phyloP scores from a whole-genome alignment of 2,329 filamentous ascomycete species.

The Exophiala mesophila region DNA sequence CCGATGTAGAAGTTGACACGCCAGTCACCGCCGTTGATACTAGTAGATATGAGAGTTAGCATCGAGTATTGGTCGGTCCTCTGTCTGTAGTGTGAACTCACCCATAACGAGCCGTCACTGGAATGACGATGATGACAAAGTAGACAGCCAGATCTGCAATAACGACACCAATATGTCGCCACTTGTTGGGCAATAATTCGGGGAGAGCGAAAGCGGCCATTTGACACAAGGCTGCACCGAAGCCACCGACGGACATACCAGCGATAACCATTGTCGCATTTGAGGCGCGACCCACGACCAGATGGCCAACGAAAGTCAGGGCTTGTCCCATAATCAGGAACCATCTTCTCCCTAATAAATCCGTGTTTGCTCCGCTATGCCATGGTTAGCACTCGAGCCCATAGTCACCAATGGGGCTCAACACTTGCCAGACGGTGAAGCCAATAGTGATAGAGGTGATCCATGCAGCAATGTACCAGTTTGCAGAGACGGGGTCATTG shows the following conservation, averaged over 20 bases:
- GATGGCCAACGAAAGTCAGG: slow-evolving; percentile 36
- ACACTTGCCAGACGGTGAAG: slow-evolving; percentile 12
- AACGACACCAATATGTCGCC: slow-evolving; percentile 43
- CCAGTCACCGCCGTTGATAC: slow-evolving; percentile 35
- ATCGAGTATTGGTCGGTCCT: too few relatives aligned
- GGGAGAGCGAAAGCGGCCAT: slow-evolving; percentile 39
- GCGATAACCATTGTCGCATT: slow-evolving; percentile 38
- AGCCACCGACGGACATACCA: slow-evolving; percentile 40
- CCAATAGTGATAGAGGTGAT: slow-evolving; percentile 11
- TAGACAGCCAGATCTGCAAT: slow-evolving; percentile 42
- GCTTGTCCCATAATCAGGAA: slow-evolving; percentile 43
- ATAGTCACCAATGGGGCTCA: too few relatives aligned
- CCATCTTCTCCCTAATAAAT: slow-evolving; percentile 46
- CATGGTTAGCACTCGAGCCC: background rate
- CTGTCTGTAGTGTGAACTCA: too few relatives aligned
- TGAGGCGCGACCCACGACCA: slow-evolving; percentile 38
- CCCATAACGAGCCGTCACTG: slow-evolving; percentile 43
- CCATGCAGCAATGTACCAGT: slow-evolving; percentile 16
- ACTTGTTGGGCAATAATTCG: slow-evolving; percentile 45
- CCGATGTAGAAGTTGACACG: slow-evolving; percentile 44
- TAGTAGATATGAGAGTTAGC: background rate
- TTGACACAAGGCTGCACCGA: slow-evolving; percentile 43
- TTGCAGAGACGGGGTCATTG: slow-evolving; percentile 2
- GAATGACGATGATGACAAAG: slow-evolving; percentile 44
- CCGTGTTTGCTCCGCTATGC: slow-evolving; percentile 35